Evolutionary conservation across 768 basidiomycete genomes (phyloP).

Genomic region (Tricholoma bakamatsutake): DNA sequence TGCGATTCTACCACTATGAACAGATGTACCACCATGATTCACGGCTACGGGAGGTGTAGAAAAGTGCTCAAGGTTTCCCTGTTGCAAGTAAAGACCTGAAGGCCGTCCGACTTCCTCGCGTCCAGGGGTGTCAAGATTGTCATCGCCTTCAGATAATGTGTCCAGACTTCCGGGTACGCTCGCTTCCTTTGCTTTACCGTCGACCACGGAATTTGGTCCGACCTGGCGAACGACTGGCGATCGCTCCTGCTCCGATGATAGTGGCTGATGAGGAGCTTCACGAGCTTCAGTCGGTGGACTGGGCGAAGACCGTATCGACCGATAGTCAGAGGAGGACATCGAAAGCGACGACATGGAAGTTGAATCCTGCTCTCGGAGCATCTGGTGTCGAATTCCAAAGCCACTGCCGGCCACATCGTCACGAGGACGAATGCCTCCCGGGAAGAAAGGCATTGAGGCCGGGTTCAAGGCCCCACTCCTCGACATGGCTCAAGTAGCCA

Average conservation of each 20-base stretch:
- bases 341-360: constrained; percentile 53
- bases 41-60: constrained; percentile 43
- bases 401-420: constrained; percentile 49
- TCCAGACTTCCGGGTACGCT: constrained; percentile 47
- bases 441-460: constrained; percentile 81
- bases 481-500: constrained; percentile 47
- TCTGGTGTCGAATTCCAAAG: constrained; percentile 41
- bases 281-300: constrained; percentile 44
- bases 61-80: constrained; percentile 32
- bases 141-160: constrained; percentile 50
- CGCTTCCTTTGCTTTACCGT: constrained; percentile 39
- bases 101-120: constrained; percentile 17
- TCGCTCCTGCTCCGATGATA: constrained; percentile 32
- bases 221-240: constrained; percentile 43
- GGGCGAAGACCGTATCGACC: constrained; percentile 66
- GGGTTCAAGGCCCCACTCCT: constrained; percentile 76
- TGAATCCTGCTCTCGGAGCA: constrained; percentile 41
- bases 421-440: constrained; percentile 52
- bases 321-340: constrained; percentile 57
- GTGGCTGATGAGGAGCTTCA: constrained; percentile 32
- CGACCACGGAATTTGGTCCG: constrained; percentile 36
- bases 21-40: constrained; percentile 31
- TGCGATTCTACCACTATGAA: constrained; percentile 39
- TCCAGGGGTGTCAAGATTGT: constrained; percentile 32
- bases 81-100: constrained; percentile 27